Evolutionary conservation across 352 stramenopile genomes (phyloP), one percentile per base, ranked within the genome.

Genomic region (Globisporangium megalacanthum): DNA sequence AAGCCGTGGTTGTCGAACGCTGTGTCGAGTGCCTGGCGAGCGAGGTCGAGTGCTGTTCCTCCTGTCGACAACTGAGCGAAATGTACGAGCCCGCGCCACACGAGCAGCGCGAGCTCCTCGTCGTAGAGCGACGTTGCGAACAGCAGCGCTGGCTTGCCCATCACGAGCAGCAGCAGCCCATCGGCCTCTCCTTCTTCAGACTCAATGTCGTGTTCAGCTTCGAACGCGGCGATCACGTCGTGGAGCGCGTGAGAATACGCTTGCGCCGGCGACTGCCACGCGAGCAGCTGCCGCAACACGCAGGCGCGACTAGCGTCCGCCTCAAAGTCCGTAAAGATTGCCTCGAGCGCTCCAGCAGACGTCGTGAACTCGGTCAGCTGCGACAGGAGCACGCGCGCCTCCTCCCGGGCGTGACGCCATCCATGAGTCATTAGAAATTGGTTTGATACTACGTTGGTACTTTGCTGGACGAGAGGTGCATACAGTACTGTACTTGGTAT

Each of bases 61-160:
- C 64, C 35, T 13, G 35, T 39, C 35, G 35, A 13, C 35, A 39
- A 56, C 25, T 82, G 75, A 17, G 13, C 39, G 65, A 89, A 72
- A 22, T 65, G 65, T 22, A 80, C 42, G 22, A 88, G 70, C 0
- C 79, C 81, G 31, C 57, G 57, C 77, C 79, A 89, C 61, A 92
- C 73, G 36, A 86, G 56, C 33, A 75, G 48, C 35, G 80, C 77
- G 36, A 94, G 68, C 37, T 91, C 77, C 58, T 94, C 84, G 60
- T 94, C 84, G 60, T 94, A 94, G 53, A 94, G 87, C 45, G 84
- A 91, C 7, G 84, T 71, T 36, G 83, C 80, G 51, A 92, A 94
- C 17, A 90, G 63, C 35, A 94, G 69, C 49, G 80, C 78, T 0
- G 80, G 80, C 59, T 94, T 91, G 20, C 84, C 84, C 75, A 94